Evolutionary conservation across 768 basidiomycete species (phyloP).

Genomic region (Suillus tomentosus): DNA sequence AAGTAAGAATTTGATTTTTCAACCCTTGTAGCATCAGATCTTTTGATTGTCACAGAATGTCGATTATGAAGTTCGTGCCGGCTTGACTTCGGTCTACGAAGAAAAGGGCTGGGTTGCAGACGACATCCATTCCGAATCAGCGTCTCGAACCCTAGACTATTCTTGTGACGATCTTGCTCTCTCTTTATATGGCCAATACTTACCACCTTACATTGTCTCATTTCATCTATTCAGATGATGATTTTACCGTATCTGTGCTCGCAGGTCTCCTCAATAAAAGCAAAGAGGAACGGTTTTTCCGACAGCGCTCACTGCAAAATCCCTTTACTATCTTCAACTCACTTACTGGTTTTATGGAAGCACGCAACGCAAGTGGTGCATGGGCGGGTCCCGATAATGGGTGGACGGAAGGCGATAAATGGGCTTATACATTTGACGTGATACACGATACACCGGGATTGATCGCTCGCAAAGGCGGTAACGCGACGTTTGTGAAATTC

Average conservation of each 20-base stretch:
- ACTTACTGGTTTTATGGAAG: constrained; percentile 79
- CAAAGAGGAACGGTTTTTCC: constrained; percentile 50
- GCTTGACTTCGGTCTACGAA: constrained; percentile 68
- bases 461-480: constrained; percentile 66
- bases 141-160: constrained; percentile 77
- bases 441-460: constrained; percentile 69
- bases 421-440: constrained; percentile 80
- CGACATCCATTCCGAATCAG: constrained; percentile 79
- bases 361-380: constrained; percentile 61
- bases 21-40: not conserved
- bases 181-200: not conserved
- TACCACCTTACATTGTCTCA: not conserved
- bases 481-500: constrained; percentile 61
- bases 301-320: constrained; percentile 52
- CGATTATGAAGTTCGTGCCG: constrained; percentile 81
- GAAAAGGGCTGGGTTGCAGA: constrained; percentile 75
- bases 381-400: constrained; percentile 75
- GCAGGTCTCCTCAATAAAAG: constrained; percentile 56
- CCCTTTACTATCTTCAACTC: constrained; percentile 70
- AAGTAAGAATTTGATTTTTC: constrained; percentile 41
- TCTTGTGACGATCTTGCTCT: constrained; percentile 54
- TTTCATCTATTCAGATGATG: constrained; percentile 56
- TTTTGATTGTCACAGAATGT: constrained; percentile 47
- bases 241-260: constrained; percentile 70
- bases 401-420: constrained; percentile 83